Base-by-base conservation (phyloP, 805 yeast species). In the Starmerella riodocensis region DNA sequence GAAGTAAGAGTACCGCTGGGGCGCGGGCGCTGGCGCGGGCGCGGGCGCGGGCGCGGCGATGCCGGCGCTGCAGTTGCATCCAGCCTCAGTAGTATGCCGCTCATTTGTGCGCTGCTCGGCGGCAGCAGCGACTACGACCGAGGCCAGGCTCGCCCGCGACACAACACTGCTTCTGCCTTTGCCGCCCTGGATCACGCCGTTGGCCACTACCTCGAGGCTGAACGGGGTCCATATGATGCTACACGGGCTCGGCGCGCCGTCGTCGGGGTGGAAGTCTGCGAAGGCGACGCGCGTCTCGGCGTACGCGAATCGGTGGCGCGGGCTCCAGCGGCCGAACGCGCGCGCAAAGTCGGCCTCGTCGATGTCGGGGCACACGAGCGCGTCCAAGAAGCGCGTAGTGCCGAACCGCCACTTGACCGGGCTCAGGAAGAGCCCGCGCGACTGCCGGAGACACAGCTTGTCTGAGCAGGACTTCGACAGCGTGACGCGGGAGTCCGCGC, bases 381-480 rank as follows among this genome's bases (percentile, higher is more conserved):
- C 42, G 12, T 37, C 24, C 7, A 63, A 44, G 34, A 47, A 58
- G 23, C 54, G 38, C 20, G 47, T 41, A 3, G 6, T 9, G 6
- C 29, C 39, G 9, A 56, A 36, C 6, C 57, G 18, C 7, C 24
- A 38, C n/a, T 44, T 39, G n/a, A 48, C 45, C 4, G 60, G 54
- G 4, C 61, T 51, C 22, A 42, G 41, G 5, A 64, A 40, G 21
- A 63, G 36, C 11, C 69, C 64, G 4, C 56, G 48, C 29, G 39
- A 43, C 54, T 83, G 95, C 42, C 68, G 67, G 35, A 77, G 37
- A 31, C 81, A 67, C 20, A 88, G 56, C 52, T 88, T 88, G 56
- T 88, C 97, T 1, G 93, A 74, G 55, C 97, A 88, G 1, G 94
- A 82, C 56, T 85, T 88, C 23, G 93, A 80, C 35, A 70, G 57